Evolutionary conservation across 2,329 filamentous ascomycete genomes (phyloP).

Genomic region (Monosporascus sp.): DNA sequence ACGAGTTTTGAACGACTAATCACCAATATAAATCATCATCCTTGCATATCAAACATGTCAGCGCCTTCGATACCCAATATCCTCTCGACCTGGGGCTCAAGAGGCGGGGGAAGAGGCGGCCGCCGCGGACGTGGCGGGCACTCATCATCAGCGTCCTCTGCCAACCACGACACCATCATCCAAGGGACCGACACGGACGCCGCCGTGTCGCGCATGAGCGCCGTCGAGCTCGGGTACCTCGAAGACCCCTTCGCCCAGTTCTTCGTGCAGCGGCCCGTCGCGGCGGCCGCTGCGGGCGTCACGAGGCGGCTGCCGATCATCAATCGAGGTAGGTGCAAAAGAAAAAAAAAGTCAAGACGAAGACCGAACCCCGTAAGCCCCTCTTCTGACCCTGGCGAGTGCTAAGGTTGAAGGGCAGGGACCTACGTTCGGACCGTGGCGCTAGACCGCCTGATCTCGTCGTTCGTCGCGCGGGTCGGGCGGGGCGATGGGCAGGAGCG

Average conservation of each 20-base stretch:
- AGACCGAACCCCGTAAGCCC: background rate
- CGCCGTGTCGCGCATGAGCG: constrained; percentile 81
- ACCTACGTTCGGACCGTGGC: constrained; percentile 89
- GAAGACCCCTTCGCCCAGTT: constrained; percentile 71
- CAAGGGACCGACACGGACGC: constrained; percentile 92
- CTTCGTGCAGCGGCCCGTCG: constrained; percentile 51
- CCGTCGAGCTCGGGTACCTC: constrained; percentile 80
- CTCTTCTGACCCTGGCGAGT: constrained; percentile 11
- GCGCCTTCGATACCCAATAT: constrained; percentile 76
- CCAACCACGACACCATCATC: constrained; percentile 65
- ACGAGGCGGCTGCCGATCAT: constrained; percentile 80
- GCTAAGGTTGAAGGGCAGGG: constrained; percentile 45
- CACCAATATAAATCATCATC: constrained; percentile 7
- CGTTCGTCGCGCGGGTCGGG: constrained; percentile 54
- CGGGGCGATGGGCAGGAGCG: constrained; percentile 32
- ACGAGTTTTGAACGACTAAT: background rate
- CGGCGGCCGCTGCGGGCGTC: constrained; percentile 33
- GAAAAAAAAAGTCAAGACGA: too few species aligned
- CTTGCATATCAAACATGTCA: constrained; percentile 49
- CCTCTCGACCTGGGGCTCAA: constrained; percentile 49
- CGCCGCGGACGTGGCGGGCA: constrained; percentile 22
- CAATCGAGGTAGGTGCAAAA: constrained; percentile 67
- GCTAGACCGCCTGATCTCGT: constrained; percentile 70
- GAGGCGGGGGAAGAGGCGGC: constrained; percentile 36
- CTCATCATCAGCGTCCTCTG: constrained; percentile 12